phyloP scores from a whole-genome alignment of 495 filamentous ascomycete genomes.

The Arthonia radiata region DNA sequence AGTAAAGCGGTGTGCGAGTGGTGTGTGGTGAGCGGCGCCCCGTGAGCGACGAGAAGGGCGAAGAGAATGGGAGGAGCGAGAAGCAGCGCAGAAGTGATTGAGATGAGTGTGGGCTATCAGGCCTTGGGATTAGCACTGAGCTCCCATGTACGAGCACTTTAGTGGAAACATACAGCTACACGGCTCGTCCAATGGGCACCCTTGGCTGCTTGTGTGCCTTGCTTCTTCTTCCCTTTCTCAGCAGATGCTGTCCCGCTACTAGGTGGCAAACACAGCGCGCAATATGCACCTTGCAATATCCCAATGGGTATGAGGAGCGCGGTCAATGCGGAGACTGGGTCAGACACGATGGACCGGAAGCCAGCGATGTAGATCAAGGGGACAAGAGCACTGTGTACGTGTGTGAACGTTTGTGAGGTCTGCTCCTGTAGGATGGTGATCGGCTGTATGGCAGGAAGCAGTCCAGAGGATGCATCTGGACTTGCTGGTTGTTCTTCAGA shows the following conservation, averaged over 20 bases:
- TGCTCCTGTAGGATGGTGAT: constrained; percentile 23
- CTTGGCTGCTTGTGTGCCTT: constrained; percentile 2
- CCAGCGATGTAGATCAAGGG: constrained; percentile 30
- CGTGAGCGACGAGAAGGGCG: constrained; percentile 55
- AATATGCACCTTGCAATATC: constrained; percentile 41
- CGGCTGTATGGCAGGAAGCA: constrained; percentile 11
- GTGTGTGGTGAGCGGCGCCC: constrained; percentile 73
- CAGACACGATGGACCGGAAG: constrained; percentile 41
- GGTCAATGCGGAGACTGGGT: constrained; percentile 43
- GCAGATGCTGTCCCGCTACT: constrained; percentile 18
- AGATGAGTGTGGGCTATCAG: constrained; percentile 33
- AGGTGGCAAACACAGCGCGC: constrained; percentile 45
- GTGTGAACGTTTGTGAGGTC: constrained; percentile 24
- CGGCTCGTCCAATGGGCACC: constrained; percentile 5
- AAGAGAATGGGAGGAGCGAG: constrained; percentile 38
- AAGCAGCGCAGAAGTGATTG: constrained; percentile 33
- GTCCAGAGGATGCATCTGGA: too few species aligned
- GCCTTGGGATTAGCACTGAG: constrained; percentile 1
- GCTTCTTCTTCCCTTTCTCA: constrained; percentile 9
- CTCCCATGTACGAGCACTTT: constrained; percentile 18
- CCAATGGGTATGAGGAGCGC: constrained; percentile 34
- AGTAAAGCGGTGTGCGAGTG: constrained; percentile 50
- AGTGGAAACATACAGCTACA: constrained; percentile 10
- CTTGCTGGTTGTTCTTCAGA: too few species aligned
- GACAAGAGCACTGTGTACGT: constrained; percentile 41